A percentile compares a stretch with the other conserved stretches of the same genome.
phyloP scores from a whole-genome alignment of 169 alveolate species.

The Plasmodium gonderi region DNA sequence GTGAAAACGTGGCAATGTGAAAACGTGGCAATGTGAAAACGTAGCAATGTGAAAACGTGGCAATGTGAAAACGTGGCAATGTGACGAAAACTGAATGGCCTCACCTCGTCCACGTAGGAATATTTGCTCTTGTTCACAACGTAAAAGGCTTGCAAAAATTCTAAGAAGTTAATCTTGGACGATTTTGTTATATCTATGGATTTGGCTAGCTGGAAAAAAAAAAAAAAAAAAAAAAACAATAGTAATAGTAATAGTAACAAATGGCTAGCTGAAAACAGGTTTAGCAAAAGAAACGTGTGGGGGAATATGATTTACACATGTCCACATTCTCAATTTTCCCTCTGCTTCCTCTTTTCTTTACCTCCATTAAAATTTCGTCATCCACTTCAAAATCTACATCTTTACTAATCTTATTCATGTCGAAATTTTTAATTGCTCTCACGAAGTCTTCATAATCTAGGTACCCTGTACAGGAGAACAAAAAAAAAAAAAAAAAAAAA shows the following conservation, averaged over 20 bases:
- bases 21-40: too few species aligned
- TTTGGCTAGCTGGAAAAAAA: slow-evolving; percentile 82
- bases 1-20: background rate
- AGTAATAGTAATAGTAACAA: background rate
- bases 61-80: background rate
- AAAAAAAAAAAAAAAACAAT: background rate
- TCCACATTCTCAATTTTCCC: background rate
- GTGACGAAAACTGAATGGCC: background rate
- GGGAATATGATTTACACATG: background rate
- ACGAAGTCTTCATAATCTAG: slow-evolving; percentile 88
- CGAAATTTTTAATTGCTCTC: slow-evolving; percentile 84
- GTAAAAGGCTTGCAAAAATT: slow-evolving; percentile 89
- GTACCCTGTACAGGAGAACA: slow-evolving; percentile 72
- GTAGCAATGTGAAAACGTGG: background rate
- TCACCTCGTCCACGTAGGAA: slow-evolving; percentile 89
- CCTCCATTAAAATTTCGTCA: slow-evolving; percentile 81
- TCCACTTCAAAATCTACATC: slow-evolving; percentile 87
- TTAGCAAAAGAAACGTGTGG: background rate
- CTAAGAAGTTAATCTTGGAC: slow-evolving; percentile 87
- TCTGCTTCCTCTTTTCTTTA: background rate
- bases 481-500: background rate
- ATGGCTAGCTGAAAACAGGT: background rate
- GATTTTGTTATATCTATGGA: slow-evolving; percentile 87
- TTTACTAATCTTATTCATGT: slow-evolving; percentile 83
- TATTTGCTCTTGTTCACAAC: slow-evolving; percentile 88